Percentiles rank a stretch among this genome's conserved stretches.
Evolutionary conservation across 495 filamentous ascomycete species (phyloP).

Genomic region (Apiosordaria backusii): DNA sequence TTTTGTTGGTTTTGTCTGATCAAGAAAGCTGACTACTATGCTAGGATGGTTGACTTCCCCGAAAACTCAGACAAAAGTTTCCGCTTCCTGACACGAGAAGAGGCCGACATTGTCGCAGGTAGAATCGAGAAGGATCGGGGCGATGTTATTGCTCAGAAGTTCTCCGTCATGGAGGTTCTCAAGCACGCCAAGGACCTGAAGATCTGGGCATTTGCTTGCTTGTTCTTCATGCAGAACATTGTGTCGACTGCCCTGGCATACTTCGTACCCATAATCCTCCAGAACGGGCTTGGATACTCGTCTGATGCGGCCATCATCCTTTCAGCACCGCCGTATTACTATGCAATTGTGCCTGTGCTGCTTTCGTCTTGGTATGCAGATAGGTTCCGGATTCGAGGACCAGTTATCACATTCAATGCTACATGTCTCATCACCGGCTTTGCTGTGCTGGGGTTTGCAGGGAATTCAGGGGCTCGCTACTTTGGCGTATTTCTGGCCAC

Average conservation of each 20-base stretch:
- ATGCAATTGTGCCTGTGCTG: constrained; percentile 66
- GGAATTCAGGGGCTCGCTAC: constrained; percentile 66
- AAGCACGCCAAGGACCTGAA: constrained; percentile 63
- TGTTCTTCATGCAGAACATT: constrained; percentile 73
- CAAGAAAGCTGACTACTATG: not conserved
- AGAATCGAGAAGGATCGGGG: constrained; percentile 62
- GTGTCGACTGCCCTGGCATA: constrained; percentile 66
- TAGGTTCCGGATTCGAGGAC: constrained; percentile 59
- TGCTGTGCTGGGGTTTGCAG: constrained; percentile 67
- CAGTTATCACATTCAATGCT: constrained; percentile 71
- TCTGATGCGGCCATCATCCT: constrained; percentile 64
- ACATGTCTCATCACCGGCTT: constrained; percentile 69
- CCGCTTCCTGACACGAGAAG: constrained; percentile 57
- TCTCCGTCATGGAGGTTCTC: constrained; percentile 57
- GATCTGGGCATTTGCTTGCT: constrained; percentile 66
- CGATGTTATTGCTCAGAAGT: constrained; percentile 60
- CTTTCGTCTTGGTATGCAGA: constrained; percentile 68
- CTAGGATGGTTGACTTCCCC: constrained; percentile 68
- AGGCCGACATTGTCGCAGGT: constrained; percentile 53
- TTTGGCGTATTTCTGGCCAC: constrained; percentile 72
- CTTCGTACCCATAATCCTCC: constrained; percentile 68
- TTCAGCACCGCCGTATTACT: constrained; percentile 75
- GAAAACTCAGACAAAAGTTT: constrained; percentile 61
- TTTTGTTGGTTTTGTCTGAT: not conserved
- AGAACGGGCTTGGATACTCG: constrained; percentile 68